These are phyloP conservation scores for Arthroderma sp. DNA, from an alignment of 2,329 filamentous ascomycete genomes.

Conservation along the genomic window DNA sequence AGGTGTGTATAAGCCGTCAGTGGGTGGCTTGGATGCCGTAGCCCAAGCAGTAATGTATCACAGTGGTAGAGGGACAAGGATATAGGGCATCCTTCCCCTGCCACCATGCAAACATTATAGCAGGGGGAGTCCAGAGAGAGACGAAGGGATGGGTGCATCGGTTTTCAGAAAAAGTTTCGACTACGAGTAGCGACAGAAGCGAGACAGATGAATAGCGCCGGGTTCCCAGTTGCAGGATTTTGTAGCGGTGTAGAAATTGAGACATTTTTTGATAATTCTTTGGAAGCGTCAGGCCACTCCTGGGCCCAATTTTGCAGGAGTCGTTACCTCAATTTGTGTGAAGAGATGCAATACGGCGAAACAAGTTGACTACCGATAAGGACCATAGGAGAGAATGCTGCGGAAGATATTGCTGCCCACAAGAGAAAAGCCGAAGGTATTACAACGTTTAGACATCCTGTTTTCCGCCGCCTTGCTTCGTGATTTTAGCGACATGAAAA, in stretches of 20 bases:
- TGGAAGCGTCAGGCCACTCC: background rate
- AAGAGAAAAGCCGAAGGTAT: slow-evolving; percentile 32
- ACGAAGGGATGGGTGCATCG: background rate
- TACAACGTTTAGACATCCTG: slow-evolving; percentile 33
- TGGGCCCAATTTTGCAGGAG: slow-evolving; percentile 28
- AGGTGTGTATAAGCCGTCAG: background rate
- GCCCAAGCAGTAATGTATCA: background rate
- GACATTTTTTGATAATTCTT: background rate
- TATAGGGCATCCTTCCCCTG: background rate
- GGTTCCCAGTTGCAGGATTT: slow-evolving; percentile 1
- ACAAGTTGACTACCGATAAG: slow-evolving; percentile 32
- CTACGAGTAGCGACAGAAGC: slow-evolving; percentile 5
- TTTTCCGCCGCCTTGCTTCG: slow-evolving; percentile 33
- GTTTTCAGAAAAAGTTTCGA: background rate
- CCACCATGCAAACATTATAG: background rate
- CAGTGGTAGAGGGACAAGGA: background rate
- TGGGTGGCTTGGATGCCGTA: background rate
- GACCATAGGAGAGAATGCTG: slow-evolving; percentile 26
- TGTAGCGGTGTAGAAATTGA: slow-evolving; percentile 3
- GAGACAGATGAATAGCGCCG: background rate
- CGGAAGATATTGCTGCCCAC: slow-evolving; percentile 33
- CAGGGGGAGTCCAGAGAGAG: background rate
- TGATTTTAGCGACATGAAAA: slow-evolving; percentile 24
- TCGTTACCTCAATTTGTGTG: slow-evolving; percentile 29
- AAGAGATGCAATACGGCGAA: slow-evolving; percentile 28